phyloP scores from a whole-genome alignment of 495 filamentous ascomycete species.

The Neurospora sp. region DNA sequence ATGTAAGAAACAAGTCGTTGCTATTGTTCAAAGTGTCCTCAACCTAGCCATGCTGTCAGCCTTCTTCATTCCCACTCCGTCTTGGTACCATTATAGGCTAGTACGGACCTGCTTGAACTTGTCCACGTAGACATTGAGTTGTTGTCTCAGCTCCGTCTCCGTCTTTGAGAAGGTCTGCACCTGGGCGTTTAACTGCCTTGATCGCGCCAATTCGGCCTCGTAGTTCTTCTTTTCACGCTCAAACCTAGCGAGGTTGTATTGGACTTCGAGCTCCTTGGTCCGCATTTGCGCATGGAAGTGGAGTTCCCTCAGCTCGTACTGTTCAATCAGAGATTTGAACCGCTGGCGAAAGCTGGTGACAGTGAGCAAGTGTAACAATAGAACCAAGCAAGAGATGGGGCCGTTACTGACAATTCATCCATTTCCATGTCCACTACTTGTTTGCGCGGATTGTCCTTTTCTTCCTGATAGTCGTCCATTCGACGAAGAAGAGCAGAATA shows the following conservation, averaged over 20 bases:
- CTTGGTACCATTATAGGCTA: constrained; percentile 2
- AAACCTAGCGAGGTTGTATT: constrained; percentile 73
- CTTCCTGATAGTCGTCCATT: constrained; percentile 69
- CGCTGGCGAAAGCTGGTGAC: constrained; percentile 65
- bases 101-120: constrained; percentile 95
- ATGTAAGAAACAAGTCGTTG: constrained; percentile 96
- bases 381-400: not conserved
- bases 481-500: constrained; percentile 64
- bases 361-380: constrained; percentile 13
- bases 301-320: constrained; percentile 88
- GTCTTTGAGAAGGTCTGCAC: constrained; percentile 95
- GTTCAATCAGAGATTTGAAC: constrained; percentile 88
- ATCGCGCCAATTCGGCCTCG: constrained; percentile 66
- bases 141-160: constrained; percentile 83
- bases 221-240: constrained; percentile 83
- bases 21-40: constrained; percentile 98
- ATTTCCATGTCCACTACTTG: constrained; percentile 68
- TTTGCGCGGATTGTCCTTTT: constrained; percentile 65
- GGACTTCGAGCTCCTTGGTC: constrained; percentile 93
- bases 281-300: constrained; percentile 84
- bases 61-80: not conserved
- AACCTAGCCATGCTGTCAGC: constrained; percentile 51
- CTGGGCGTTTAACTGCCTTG: constrained; percentile 75
- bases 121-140: constrained; percentile 97
- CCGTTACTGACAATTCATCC: constrained; percentile 66